Evolutionary conservation across 805 yeast species (phyloP).

Genomic region (Kregervanrija pseudodelftensis): DNA sequence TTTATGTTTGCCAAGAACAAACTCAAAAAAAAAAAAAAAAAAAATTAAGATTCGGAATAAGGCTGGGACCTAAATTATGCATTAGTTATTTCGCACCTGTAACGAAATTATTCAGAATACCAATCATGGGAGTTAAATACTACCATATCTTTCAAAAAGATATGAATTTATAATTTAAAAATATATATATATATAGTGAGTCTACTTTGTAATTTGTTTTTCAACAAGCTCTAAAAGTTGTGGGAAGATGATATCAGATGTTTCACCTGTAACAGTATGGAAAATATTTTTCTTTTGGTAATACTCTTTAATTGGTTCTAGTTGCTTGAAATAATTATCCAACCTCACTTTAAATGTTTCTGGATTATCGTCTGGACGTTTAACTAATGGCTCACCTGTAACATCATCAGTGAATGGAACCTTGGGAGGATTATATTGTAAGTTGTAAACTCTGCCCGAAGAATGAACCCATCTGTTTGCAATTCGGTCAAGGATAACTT

Average conservation of each 20-base stretch:
- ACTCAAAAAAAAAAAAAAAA: too few species aligned
- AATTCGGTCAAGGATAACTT: slow-evolving; percentile 73
- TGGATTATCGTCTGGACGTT: slow-evolving; percentile 78
- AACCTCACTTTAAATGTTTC: slow-evolving; percentile 65
- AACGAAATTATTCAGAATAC: too few species aligned
- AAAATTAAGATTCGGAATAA: too few species aligned
- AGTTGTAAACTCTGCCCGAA: slow-evolving; percentile 82
- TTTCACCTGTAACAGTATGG: slow-evolving; percentile 58
- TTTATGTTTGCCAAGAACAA: too few species aligned
- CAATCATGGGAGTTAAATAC: too few species aligned
- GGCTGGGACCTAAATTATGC: too few species aligned
- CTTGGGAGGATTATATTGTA: slow-evolving; percentile 86
- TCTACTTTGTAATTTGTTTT: slow-evolving; percentile 18
- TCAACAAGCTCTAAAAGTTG: slow-evolving; percentile 41
- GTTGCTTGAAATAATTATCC: slow-evolving; percentile 48
- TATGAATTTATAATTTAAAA: too few species aligned
- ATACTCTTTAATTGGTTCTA: slow-evolving; percentile 59
- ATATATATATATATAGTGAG: too few species aligned
- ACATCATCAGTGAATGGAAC: slow-evolving; percentile 74
- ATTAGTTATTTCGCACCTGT: too few species aligned
- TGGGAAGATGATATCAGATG: slow-evolving; percentile 82
- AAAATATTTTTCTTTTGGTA: slow-evolving; percentile 47
- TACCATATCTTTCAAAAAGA: too few species aligned
- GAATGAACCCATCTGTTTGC: slow-evolving; percentile 80
- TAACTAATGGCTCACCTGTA: slow-evolving; percentile 79